phyloP scores from a whole-genome alignment of 192 early-diverging fungal species.

The Gamsiella multidivaricata region DNA sequence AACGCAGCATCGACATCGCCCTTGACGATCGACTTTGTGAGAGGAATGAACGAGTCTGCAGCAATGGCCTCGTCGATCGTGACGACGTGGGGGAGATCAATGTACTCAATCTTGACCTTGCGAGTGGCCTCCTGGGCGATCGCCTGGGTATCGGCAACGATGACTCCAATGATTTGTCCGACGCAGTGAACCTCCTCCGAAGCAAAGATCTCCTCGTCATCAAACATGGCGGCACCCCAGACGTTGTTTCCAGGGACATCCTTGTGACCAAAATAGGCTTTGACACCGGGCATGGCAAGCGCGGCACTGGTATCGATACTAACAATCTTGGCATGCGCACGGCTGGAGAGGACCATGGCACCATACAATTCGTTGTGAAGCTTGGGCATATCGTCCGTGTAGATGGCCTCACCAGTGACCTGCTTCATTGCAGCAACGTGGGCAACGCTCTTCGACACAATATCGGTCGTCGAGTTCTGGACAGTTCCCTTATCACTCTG shows the following conservation, averaged over 20 bases:
- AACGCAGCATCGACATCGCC: slow-evolving; percentile 74
- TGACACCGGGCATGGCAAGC: slow-evolving; percentile 71
- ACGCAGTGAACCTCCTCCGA: slow-evolving; percentile 69
- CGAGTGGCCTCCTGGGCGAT: slow-evolving; percentile 77
- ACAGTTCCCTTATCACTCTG: slow-evolving; percentile 64
- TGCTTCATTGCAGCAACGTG: slow-evolving; percentile 86
- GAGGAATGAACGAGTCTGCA: slow-evolving; percentile 68
- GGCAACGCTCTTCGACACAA: slow-evolving; percentile 60
- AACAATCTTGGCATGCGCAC: slow-evolving; percentile 75
- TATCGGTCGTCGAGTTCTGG: slow-evolving; percentile 37
- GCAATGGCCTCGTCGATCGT: slow-evolving; percentile 86
- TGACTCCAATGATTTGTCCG: slow-evolving; percentile 83
- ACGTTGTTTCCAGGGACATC: slow-evolving; percentile 78
- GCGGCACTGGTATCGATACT: slow-evolving; percentile 72
- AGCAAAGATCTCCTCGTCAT: slow-evolving; percentile 88
- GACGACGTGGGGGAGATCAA: slow-evolving; percentile 75
- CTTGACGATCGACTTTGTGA: slow-evolving; percentile 62
- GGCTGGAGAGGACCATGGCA: slow-evolving; percentile 72
- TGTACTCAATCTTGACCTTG: slow-evolving; percentile 78
- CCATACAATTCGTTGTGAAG: slow-evolving; percentile 75
- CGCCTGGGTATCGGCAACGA: slow-evolving; percentile 75
- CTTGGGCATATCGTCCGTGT: slow-evolving; percentile 85
- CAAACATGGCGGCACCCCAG: slow-evolving; percentile 64
- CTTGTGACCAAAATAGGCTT: slow-evolving; percentile 69
- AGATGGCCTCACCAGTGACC: slow-evolving; percentile 84